Conservation (phyloP, 768 basidiomycete species). For the Astraeus odoratus region DNA sequence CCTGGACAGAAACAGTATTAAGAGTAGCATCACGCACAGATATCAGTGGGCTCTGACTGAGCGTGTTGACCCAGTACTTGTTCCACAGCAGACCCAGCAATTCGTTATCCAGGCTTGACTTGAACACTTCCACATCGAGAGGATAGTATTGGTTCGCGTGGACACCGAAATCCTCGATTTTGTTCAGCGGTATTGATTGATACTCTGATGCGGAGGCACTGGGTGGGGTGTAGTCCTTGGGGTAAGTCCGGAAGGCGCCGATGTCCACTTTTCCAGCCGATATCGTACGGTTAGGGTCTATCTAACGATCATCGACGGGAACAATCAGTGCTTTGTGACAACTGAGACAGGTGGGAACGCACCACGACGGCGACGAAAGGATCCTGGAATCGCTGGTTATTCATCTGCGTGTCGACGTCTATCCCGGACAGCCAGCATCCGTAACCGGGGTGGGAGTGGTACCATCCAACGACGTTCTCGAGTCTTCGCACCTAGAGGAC, state of each 20-base stretch:
- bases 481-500: constrained; percentile 65
- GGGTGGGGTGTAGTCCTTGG: constrained; percentile 88
- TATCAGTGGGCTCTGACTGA: constrained; percentile 88
- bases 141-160: constrained; percentile 96
- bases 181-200: constrained; percentile 92
- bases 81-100: constrained; percentile 93
- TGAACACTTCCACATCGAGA: constrained; percentile 93
- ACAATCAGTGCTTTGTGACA: background rate
- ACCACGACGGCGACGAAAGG: constrained; percentile 97
- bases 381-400: constrained; percentile 91
- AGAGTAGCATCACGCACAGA: constrained; percentile 48
- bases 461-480: constrained; percentile 94
- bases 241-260: constrained; percentile 96
- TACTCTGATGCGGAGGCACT: constrained; percentile 70
- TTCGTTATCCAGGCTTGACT: constrained; percentile 81
- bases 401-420: constrained; percentile 95
- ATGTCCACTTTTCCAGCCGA: constrained; percentile 99
- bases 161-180: constrained; percentile 99
- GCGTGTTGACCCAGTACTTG: constrained; percentile 98
- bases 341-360: constrained; percentile 23
- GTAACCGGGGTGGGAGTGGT: constrained; percentile 97
- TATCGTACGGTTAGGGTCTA: constrained; percentile 97
- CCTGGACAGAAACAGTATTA: background rate
- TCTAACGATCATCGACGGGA: constrained; percentile 36
- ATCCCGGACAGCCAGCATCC: constrained; percentile 99